Conservation (phyloP, 2,329 filamentous ascomycete species). For the Penicillium rolfsii region DNA sequence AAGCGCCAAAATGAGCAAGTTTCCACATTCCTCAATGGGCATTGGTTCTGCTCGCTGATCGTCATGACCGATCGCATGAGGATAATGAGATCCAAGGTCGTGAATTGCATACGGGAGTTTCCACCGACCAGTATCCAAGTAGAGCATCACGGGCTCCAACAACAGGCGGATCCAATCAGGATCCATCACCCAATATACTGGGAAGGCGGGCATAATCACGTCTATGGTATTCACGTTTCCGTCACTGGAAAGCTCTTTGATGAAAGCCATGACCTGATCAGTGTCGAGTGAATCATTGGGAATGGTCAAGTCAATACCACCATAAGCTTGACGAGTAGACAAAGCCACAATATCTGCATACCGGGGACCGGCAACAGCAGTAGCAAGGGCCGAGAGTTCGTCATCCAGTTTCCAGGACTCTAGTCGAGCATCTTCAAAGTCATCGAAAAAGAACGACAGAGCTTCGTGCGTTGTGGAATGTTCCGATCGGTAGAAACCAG, state of each 20-base stretch:
- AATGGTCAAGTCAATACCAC: conserved; percentile 47
- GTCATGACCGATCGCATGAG: conserved; percentile 47
- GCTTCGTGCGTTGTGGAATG: conserved; percentile 41
- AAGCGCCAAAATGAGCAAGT: conserved; percentile 44
- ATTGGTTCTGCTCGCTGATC: conserved; percentile 46
- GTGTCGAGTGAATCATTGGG: conserved; percentile 39
- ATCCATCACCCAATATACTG: conserved; percentile 48
- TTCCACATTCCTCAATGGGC: conserved; percentile 49
- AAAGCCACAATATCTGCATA: conserved; percentile 49
- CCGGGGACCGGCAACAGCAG: conserved; percentile 39
- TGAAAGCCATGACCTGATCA: conserved; percentile 40
- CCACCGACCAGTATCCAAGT: conserved; percentile 47
- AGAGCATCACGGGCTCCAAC: conserved; percentile 49
- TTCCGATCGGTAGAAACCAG: conserved; percentile 45
- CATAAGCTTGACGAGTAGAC: conserved; percentile 48
- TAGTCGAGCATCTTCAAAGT: conserved; percentile 42
- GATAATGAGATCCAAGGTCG: conserved; percentile 48
- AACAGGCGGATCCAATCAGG: conserved; percentile 50
- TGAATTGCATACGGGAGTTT: conserved; percentile 45
- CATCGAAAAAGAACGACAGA: conserved; percentile 45
- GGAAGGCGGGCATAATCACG: conserved; percentile 49
- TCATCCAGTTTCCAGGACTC: conserved; percentile 42
- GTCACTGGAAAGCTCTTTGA: conserved; percentile 51
- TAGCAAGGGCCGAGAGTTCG: conserved; percentile 35
- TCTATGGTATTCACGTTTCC: conserved; percentile 51